Evolutionary conservation across 352 stramenopile genomes (phyloP).

Genomic region (Globisporangium carolinianum): DNA sequence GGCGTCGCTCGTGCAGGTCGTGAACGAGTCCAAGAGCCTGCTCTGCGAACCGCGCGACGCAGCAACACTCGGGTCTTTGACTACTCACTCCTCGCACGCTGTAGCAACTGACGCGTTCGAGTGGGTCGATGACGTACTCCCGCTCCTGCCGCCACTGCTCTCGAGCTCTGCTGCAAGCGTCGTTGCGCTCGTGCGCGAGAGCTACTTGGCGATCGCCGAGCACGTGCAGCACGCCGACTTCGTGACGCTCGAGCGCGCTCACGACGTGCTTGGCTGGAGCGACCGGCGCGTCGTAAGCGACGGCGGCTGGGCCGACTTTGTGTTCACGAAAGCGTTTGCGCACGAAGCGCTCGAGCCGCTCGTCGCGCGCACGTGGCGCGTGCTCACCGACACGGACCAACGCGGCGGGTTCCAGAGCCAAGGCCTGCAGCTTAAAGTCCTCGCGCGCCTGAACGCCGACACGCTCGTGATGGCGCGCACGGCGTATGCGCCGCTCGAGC

Average conservation of each 20-base stretch:
- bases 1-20: slow-evolving; percentile 4
- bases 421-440: slow-evolving; percentile 30
- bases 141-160: slow-evolving; percentile 13
- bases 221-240: slow-evolving; percentile 10
- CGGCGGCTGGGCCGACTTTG: slow-evolving; percentile 16
- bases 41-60: neutral
- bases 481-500: slow-evolving; percentile 15
- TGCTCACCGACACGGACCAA: slow-evolving; percentile 18
- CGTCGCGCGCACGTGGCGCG: slow-evolving; percentile 17
- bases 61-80: too few species aligned
- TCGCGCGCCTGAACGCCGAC: slow-evolving; percentile 19
- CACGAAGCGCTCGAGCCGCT: slow-evolving; percentile 16
- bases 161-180: neutral
- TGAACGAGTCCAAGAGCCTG: slow-evolving; percentile 5
- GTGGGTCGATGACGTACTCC: slow-evolving; percentile 12
- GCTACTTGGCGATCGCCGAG: slow-evolving; percentile 11
- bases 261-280: slow-evolving; percentile 26
- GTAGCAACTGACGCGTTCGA: slow-evolving; percentile 10
- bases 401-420: slow-evolving; percentile 21
- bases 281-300: slow-evolving; percentile 14
- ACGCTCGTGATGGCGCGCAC: slow-evolving; percentile 18
- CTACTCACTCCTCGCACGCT: too few species aligned
- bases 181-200: slow-evolving; percentile 5
- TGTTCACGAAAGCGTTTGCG: slow-evolving; percentile 22
- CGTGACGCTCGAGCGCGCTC: slow-evolving; percentile 11